Evolutionary conservation across 1,284 basidiomycete genomes (phyloP), one percentile per base, ranked within the genome.

Genomic region (Ceratobasidium sp.): DNA sequence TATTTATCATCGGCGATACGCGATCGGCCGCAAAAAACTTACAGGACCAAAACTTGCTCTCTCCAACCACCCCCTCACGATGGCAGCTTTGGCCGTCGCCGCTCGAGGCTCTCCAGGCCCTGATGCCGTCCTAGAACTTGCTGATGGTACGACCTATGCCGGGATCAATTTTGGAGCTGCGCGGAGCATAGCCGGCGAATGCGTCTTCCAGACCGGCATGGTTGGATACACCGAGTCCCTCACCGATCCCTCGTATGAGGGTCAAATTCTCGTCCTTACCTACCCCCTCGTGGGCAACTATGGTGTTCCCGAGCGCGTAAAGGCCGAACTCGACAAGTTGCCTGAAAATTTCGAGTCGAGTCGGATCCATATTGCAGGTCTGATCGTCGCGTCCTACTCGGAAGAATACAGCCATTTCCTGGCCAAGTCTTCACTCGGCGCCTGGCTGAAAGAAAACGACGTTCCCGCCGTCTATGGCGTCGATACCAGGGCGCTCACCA

Each of bases 181-280:
- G 75, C 96, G 94, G 82, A 96, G 93, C 79, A 84, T 98, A 58
- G 86, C 95, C 22, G 97, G 97, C 75, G 97, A 99, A 86, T 98
- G 96, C 79, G 97, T 99, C 77, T 99, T 99, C 83, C 96, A 98
- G 83, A 99, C 97, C 67, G 96, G 96, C 70, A 97, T 99, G 96
- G 95, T 99, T 72, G 97, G 97, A 53, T 99, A 99, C 80, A 96
- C 95, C 71, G 97, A 99, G 78, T 98, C 97, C 17, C 83, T 99
- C 73, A 99, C 97, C 57, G 97, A 99, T 80, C 97, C 97, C 17
- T 99, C 97, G 1, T 99, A 99, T 81, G 91, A 96, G 79, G 95
- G 95, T 58, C 97, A 99, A 80, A 99, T 99, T 77, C 89, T 99
- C 71, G 90, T 99, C 71, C 85, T 99, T 74, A 99, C 97, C 4